Evolutionary conservation across 345 rosid genomes (phyloP).

Genomic region (Fremontodendron californicum): DNA sequence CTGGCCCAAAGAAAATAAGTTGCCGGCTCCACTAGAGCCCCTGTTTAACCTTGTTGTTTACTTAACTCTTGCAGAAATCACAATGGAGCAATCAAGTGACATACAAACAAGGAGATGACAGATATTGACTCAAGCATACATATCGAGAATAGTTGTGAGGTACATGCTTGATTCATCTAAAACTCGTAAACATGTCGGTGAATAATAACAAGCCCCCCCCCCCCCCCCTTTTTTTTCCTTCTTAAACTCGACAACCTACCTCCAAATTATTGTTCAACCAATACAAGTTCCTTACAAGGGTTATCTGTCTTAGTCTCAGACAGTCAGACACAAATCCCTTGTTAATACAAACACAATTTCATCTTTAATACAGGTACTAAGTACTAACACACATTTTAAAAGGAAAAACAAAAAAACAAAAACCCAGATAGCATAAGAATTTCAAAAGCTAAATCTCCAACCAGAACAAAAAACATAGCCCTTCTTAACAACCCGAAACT

Average conservation of each 20-base stretch:
- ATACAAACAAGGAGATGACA: not conserved
- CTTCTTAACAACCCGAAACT: not conserved
- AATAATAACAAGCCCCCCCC: not conserved
- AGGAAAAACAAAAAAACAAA: not conserved
- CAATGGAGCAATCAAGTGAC: not conserved
- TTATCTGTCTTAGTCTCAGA: not conserved
- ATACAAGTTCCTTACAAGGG: not conserved
- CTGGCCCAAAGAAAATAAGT: not conserved
- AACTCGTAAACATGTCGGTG: not conserved
- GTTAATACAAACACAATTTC: not conserved
- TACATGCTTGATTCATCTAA: slow-evolving; percentile 7
- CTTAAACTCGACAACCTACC: not conserved
- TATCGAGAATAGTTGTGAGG: not conserved
- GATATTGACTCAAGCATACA: not conserved
- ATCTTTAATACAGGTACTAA: not conserved
- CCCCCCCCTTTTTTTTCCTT: too few species aligned
- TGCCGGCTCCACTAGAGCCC: not conserved
- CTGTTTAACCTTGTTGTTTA: not conserved
- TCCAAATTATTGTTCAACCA: not conserved
- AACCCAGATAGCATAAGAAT: not conserved
- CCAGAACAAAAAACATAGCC: not conserved
- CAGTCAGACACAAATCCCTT: not conserved
- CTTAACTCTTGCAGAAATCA: too few species aligned
- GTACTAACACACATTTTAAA: not conserved
- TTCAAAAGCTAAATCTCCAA: not conserved